Evolutionary conservation across 345 rosid species (phyloP), one percentile per base, ranked within the genome.

Genomic region (Psidium friedrichsthalianum): DNA sequence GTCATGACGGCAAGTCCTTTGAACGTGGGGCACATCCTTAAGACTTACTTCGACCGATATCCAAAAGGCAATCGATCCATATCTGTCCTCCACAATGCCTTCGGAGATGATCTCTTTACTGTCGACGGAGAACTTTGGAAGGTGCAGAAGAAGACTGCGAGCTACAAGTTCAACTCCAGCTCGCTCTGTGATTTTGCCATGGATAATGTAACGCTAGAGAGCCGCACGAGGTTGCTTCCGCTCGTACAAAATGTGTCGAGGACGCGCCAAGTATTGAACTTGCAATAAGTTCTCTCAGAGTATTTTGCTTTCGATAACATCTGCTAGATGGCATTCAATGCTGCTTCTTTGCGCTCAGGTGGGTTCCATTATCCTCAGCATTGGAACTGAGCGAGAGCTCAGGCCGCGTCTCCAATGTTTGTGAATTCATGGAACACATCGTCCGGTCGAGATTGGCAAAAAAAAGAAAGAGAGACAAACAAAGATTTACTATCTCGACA

Each of bases 131-230:
- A 86, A 0, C 27, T 25, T 44, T 90, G 91, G 91, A 88, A 85
- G 84, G 29, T 83, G 42, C 90, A 88, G 52, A 85, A 90, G 84
- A 87, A 86, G 83, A 84, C 81, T 0, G 74, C 85, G 3, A 87
- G 86, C 87, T 56, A 90, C 76, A 89, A 88, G 59, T 86, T 90
- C 86, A 88, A 52, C 47, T 84, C 91, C 44, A 88, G 51, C 64
- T 84, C 86, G 40, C 82, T 90, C 11, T 76, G 91, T 9, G 49
- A 80, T 51, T 87, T 87, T 55, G 82, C 69, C 52, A 36, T 83
- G 56, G 84, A 82, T 13, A 83, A 24, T 14, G 86, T 85, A 2
- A 22, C 56, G 51, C 7, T 36, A 14, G 91, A 90, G 86, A 56
- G 47, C 16, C 59, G 58, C 18, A n/a, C 74, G 0, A 44, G 2